Base-by-base conservation (phyloP, 305 asterid species). In the Withania somnifera region DNA sequence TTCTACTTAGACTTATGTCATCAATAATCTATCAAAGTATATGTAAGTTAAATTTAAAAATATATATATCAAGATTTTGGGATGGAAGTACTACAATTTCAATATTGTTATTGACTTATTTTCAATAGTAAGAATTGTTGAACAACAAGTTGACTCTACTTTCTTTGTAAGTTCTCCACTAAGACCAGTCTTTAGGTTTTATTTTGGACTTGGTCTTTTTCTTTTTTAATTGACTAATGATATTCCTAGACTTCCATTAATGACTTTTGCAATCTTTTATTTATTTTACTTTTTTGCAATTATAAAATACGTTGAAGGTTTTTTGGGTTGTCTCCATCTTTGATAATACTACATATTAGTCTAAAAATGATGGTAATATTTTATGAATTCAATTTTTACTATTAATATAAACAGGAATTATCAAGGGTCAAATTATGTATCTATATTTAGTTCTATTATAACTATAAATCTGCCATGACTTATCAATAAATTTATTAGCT, bases 101-200 rank as follows among this genome's bases (percentile, higher is more conserved):
- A 73, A 73, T 10, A 73, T 26, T 73, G 1, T 24, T 73, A 5
- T 47, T 73, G 79, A 73, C 79, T 73, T 22, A 45, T 15, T 45
- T 73, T 47, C 24, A 73, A 26, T 7, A 24, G 60, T 47, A 47
- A 24, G 13, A 73, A 26, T 73, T 47, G 79, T 73, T 73, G 79
- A 47, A 73, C 79, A 73, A 73, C 0, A 7, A 73, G 17, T 73
- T 73, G 79, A 47, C 60, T 73, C 17, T 71, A 71, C 10, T 71
- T 68, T 40, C 20, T 19, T 57, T 19, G 78, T 22, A 42, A 71
- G 8, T 14, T 73, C 24, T 24, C 38, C 11, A 42, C 19, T 24
- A 4, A 13, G 36, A 69, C 36, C 9, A 3, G 34, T 69, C 20
- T 69, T 69, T 42, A 42, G 7, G 38, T 22, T 40, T 40, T 22